These are phyloP conservation scores for Blastobotrys americana DNA, from an alignment of 805 yeast genomes.

Conservation along the genomic window DNA sequence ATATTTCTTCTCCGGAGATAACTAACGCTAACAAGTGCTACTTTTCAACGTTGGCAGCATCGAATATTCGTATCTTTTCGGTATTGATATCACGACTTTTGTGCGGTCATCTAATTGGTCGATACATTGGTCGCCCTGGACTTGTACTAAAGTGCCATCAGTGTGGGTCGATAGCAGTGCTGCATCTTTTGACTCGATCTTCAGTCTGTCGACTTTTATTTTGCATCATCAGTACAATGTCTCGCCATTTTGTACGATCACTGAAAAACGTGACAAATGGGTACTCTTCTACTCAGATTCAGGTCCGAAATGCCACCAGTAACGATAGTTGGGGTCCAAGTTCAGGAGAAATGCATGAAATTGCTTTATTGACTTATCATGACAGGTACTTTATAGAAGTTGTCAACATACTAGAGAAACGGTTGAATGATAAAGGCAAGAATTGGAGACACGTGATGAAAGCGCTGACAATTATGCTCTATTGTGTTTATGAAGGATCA, in stretches of 20 bases:
- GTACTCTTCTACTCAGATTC: slow-evolving; percentile 73
- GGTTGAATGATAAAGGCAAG: slow-evolving; percentile 91
- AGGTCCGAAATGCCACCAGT: slow-evolving; percentile 84
- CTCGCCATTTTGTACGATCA: slow-evolving; percentile 64
- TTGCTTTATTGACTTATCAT: slow-evolving; percentile 67
- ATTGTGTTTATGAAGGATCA: slow-evolving; percentile 74
- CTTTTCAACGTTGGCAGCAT: no score
- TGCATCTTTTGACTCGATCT: no score
- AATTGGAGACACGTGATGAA: slow-evolving; percentile 94
- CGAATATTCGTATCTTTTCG: no score
- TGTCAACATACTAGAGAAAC: slow-evolving; percentile 85
- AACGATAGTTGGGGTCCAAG: slow-evolving; percentile 82
- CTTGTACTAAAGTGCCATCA: no score
- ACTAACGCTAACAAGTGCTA: no score
- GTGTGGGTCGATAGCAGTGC: no score
- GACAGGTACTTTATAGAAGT: slow-evolving; percentile 70
- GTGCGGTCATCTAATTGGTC: no score
- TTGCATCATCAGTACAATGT: slow-evolving; percentile 3
- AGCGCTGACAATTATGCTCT: slow-evolving; percentile 77
- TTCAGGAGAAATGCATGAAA: slow-evolving; percentile 67
- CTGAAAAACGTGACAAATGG: slow-evolving; percentile 86
- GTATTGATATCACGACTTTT: no score
- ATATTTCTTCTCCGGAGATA: no score
- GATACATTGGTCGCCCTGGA: no score
- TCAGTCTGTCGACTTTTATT: neutral